These are phyloP conservation scores for Arxiozyma slooffiae DNA, from an alignment of 1,139 yeast species.

Conservation along the genomic window DNA sequence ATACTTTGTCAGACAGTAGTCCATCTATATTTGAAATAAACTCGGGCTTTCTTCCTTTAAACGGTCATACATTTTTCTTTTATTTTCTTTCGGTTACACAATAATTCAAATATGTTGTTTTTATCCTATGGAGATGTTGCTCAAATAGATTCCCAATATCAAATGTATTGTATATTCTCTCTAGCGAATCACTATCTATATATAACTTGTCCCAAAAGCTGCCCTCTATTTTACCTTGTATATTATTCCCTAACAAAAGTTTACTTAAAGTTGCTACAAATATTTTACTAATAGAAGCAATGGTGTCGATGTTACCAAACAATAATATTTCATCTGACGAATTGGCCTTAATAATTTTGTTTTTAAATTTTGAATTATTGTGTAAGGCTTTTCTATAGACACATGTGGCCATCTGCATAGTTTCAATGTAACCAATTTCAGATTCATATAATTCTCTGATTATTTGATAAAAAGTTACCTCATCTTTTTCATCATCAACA, in stretches of 20 bases:
- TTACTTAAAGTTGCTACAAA: conserved; percentile 20
- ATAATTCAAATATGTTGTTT: conserved; percentile 29
- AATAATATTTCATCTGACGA: conserved; percentile 27
- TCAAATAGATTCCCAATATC: conserved; percentile 27
- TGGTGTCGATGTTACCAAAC: conserved; percentile 33
- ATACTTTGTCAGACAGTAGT: conserved; percentile 17
- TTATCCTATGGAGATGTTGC: conserved; percentile 25
- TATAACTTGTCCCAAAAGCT: conserved; percentile 11
- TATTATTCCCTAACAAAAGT: conserved; percentile 2
- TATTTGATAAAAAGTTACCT: conserved; percentile 14
- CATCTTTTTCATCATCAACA: background rate
- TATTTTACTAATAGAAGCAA: conserved; percentile 28
- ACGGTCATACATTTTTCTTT: conserved; percentile 16
- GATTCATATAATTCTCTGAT: conserved; percentile 22
- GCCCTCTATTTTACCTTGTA: conserved; percentile 4
- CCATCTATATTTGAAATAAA: conserved; percentile 22
- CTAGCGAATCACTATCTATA: conserved; percentile 6
- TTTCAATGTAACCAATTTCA: conserved; percentile 23
- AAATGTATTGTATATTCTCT: conserved; percentile 8
- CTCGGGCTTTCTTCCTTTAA: conserved; percentile 13
- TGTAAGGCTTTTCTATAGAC: conserved; percentile 26
- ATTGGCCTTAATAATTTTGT: conserved; percentile 17
- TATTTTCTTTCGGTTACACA: conserved; percentile 22
- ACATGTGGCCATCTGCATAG: conserved; percentile 13
- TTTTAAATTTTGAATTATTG: conserved; percentile 19